A percentile compares a stretch with the other conserved stretches of the same genome.
phyloP scores from a whole-genome alignment of 148 eudicot genomes.

The Dysphania ambrosioides region DNA sequence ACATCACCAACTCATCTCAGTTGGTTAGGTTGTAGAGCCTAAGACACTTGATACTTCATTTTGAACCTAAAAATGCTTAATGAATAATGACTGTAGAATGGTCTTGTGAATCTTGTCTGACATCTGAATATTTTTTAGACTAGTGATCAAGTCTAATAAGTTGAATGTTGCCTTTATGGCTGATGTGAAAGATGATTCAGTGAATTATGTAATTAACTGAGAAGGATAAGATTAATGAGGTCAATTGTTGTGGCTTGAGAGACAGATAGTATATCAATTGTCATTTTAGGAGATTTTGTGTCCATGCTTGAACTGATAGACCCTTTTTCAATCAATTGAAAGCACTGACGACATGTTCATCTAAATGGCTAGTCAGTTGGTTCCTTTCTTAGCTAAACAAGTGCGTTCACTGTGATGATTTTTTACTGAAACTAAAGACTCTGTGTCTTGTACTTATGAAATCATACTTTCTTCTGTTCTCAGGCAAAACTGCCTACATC shows the following conservation, averaged over 20 bases:
- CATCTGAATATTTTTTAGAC: no score
- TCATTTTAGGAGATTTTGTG: background rate
- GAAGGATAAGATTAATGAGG: background rate
- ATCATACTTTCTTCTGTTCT: conserved; percentile 15
- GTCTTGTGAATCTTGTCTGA: no score
- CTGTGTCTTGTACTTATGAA: background rate
- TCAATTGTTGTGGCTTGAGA: background rate
- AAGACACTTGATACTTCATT: no score
- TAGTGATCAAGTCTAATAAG: no score
- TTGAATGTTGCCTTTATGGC: no score
- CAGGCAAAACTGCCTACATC: conserved; percentile 90
- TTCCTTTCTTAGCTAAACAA: background rate
- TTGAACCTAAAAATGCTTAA: no score
- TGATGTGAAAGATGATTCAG: no score
- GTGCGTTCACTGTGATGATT: background rate
- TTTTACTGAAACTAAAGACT: background rate
- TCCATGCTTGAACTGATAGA: background rate
- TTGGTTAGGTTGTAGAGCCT: no score
- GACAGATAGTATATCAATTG: background rate
- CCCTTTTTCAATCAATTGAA: background rate
- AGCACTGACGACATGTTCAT: background rate
- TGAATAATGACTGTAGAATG: no score
- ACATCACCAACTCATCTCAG: no score
- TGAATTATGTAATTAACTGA: background rate
- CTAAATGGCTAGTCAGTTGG: background rate